phyloP scores from a whole-genome alignment of 2,329 filamentous ascomycete genomes.

The Onygena corvina region DNA sequence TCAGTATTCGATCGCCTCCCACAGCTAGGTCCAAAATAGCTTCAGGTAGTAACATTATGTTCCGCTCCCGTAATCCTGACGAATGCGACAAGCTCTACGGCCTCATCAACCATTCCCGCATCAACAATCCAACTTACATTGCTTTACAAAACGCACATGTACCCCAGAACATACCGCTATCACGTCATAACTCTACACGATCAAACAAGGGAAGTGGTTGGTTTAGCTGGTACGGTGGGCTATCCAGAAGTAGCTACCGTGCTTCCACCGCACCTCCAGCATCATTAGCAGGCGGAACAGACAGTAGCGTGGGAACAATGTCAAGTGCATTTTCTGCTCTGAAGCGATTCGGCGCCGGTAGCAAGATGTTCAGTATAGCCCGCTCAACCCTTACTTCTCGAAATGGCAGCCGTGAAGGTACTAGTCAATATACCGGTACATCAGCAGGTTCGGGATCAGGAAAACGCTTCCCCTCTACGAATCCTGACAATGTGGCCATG shows the following conservation, averaged over 20 bases:
- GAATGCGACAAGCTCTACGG: constrained; percentile 76
- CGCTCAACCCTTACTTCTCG: constrained; percentile 59
- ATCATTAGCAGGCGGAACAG: constrained; percentile 50
- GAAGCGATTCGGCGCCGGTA: constrained; percentile 59
- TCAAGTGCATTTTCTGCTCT: constrained; percentile 69
- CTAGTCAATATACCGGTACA: constrained; percentile 51
- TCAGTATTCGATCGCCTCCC: constrained; percentile 82
- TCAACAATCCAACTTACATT: constrained; percentile 88
- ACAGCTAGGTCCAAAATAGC: constrained; percentile 53
- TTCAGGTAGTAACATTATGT: constrained; percentile 70
- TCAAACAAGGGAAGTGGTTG: constrained; percentile 30
- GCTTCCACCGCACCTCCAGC: constrained; percentile 45
- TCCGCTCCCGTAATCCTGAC: constrained; percentile 62
- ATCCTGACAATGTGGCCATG: constrained; percentile 40
- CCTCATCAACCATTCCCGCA: constrained; percentile 75
- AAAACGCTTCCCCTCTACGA: constrained; percentile 14
- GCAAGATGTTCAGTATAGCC: constrained; percentile 68
- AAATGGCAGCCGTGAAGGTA: constrained; percentile 39
- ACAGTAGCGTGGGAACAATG: constrained; percentile 63
- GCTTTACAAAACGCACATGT: constrained; percentile 59
- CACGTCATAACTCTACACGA: constrained; percentile 38
- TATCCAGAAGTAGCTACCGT: constrained; percentile 41
- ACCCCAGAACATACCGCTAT: constrained; percentile 41
- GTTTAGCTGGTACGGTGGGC: constrained; percentile 40
- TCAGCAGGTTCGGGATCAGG: constrained; percentile 37